Conservation (phyloP, 164 flowering plant species). For the Macadamia integrifolia region DNA sequence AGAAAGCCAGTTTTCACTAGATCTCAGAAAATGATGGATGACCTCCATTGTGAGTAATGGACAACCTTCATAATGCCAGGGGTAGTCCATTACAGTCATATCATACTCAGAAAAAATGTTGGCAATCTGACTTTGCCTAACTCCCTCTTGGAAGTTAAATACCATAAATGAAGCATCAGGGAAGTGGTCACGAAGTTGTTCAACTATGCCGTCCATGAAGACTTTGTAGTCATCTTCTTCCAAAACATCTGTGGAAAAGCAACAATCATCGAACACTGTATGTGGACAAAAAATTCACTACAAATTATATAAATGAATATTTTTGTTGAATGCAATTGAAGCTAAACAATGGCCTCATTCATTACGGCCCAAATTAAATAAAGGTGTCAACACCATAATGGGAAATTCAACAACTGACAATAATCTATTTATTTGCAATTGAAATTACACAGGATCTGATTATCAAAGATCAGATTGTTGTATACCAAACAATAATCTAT, state of each 20-base stretch:
- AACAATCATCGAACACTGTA: constrained; percentile 10
- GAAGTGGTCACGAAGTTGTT: neutral
- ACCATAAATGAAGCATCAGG: neutral
- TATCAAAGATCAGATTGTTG: no score
- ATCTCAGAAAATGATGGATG: neutral
- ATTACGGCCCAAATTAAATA: neutral
- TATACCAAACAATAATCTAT: no score
- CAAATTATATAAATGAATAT: neutral
- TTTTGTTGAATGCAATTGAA: neutral
- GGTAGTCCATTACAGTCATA: neutral
- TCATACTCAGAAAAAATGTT: neutral
- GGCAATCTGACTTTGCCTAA: neutral
- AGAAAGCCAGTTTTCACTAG: constrained; percentile 4
- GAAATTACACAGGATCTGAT: no score
- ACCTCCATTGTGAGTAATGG: neutral
- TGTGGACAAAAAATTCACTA: constrained; percentile 19
- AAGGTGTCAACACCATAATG: neutral
- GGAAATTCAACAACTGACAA: no score
- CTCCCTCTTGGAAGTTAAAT: neutral
- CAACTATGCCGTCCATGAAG: neutral
- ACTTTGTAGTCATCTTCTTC: neutral
- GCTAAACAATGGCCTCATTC: neutral
- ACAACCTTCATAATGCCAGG: neutral
- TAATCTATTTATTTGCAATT: no score
- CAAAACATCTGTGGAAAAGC: neutral